A percentile compares a stretch with the other conserved stretches of the same genome.
phyloP scores from a whole-genome alignment of 148 eudicot species.

The Heliosperma pusillum region DNA sequence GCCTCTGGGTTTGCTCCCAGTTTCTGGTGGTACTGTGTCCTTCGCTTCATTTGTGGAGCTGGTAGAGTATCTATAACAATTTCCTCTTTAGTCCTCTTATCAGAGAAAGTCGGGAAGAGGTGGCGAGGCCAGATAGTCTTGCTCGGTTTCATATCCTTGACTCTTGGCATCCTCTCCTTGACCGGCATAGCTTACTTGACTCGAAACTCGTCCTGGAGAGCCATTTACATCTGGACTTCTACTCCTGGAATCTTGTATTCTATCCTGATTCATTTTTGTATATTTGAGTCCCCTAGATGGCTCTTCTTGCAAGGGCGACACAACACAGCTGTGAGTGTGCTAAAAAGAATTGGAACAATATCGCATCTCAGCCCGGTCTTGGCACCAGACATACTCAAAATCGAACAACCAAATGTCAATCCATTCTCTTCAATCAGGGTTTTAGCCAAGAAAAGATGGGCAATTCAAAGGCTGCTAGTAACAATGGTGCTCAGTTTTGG shows the following conservation, averaged over 20 bases:
- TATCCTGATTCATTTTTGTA: conserved; percentile 9
- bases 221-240: conserved; percentile 28
- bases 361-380: conserved; percentile 3
- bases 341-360: conserved; percentile 14
- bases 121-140: conserved; percentile 25
- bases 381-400: conserved; percentile 1
- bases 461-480: conserved; percentile 18
- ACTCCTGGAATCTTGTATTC: conserved; percentile 22
- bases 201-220: conserved; percentile 24
- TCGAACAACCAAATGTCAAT: conserved; percentile 11
- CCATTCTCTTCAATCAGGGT: conserved; percentile 20
- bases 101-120: conserved; percentile 23
- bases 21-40: conserved; percentile 21
- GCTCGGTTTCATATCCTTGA: conserved; percentile 18
- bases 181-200: conserved; percentile 19
- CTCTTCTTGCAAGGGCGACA: conserved; percentile 21
- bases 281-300: conserved; percentile 33
- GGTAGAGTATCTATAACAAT: conserved; percentile 25
- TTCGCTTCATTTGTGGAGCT: conserved; percentile 25
- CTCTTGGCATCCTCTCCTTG: conserved; percentile 20
- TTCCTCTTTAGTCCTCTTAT: conserved; percentile 24
- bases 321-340: conserved; percentile 14
- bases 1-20: conserved; percentile 27
- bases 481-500: conserved; percentile 27
- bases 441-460: conserved; percentile 26